Evolutionary conservation across 495 filamentous ascomycete species (phyloP).

Genomic region (Letharia columbiana): DNA sequence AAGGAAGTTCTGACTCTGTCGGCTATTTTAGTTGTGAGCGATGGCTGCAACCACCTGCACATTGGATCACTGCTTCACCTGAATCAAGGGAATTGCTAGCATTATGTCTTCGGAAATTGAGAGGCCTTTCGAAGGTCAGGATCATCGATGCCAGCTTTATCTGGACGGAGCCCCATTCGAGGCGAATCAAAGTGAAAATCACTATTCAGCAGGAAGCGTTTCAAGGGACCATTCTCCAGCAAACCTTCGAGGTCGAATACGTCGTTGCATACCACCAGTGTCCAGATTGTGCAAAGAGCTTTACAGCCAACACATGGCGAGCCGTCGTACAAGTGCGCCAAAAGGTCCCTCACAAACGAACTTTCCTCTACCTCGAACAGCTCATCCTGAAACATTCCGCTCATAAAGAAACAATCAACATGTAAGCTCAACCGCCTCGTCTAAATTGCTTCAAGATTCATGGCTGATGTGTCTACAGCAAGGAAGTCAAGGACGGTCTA

Average conservation of each 20-base stretch:
- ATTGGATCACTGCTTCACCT: constrained; percentile 71
- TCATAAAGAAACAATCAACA: constrained; percentile 90
- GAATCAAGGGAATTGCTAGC: constrained; percentile 88
- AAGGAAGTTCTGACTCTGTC: not conserved
- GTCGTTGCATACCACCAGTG: constrained; percentile 84
- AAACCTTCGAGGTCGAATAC: constrained; percentile 90
- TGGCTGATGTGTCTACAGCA: constrained; percentile 27
- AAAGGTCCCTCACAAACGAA: constrained; percentile 94
- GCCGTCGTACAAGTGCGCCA: constrained; percentile 89
- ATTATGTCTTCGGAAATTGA: constrained; percentile 73
- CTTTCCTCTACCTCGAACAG: constrained; percentile 94
- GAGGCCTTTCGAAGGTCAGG: constrained; percentile 73
- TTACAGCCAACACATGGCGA: constrained; percentile 83
- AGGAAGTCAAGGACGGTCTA: constrained; percentile 84
- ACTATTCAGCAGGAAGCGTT: constrained; percentile 77
- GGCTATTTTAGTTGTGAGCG: constrained; percentile 53
- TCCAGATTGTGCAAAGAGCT: constrained; percentile 86
- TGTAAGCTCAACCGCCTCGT: constrained; percentile 29
- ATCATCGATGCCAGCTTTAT: constrained; percentile 94
- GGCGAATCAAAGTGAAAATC: constrained; percentile 83
- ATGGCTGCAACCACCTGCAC: constrained; percentile 80
- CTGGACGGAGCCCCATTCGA: constrained; percentile 95
- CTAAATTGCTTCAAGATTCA: not conserved
- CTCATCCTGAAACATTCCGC: constrained; percentile 88
- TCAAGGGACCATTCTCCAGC: constrained; percentile 72